phyloP scores from a whole-genome alignment of 2,329 filamentous ascomycete species.

The Diaporthe batatas region DNA sequence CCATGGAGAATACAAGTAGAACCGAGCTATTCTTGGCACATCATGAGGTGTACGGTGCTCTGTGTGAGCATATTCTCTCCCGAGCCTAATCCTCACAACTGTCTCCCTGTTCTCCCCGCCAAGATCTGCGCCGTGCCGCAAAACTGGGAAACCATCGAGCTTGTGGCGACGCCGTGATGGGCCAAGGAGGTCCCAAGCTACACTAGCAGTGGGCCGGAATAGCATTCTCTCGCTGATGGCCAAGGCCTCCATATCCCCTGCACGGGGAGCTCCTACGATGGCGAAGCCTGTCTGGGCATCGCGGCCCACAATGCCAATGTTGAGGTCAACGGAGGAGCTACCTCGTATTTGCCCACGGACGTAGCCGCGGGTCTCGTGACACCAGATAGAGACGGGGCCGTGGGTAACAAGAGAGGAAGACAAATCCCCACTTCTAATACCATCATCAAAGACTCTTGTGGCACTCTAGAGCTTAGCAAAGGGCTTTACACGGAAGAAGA shows the following conservation, averaged over 20 bases:
- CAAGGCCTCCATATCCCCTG: background rate
- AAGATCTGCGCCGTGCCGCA: no score
- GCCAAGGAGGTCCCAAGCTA: background rate
- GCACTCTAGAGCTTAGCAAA: background rate
- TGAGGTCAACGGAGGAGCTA: background rate
- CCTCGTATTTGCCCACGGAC: background rate
- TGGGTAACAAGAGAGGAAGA: no score
- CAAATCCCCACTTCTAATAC: background rate
- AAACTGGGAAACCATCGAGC: background rate
- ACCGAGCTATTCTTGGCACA: background rate
- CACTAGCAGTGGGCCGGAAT: background rate
- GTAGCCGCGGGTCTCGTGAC: background rate
- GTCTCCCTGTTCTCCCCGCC: no score
- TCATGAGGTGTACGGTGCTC: background rate
- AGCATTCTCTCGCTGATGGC: background rate
- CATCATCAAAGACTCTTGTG: background rate
- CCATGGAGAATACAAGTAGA: background rate
- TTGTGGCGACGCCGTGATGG: background rate
- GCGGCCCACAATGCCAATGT: background rate
- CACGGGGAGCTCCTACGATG: background rate
- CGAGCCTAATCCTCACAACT: background rate
- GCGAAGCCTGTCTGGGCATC: background rate
- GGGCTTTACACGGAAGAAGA: background rate
- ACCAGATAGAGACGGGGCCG: no score
- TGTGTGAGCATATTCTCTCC: background rate